These are phyloP conservation scores for Talaromyces piceae DNA, from an alignment of 2,329 filamentous ascomycete species.

Conservation along the genomic window DNA sequence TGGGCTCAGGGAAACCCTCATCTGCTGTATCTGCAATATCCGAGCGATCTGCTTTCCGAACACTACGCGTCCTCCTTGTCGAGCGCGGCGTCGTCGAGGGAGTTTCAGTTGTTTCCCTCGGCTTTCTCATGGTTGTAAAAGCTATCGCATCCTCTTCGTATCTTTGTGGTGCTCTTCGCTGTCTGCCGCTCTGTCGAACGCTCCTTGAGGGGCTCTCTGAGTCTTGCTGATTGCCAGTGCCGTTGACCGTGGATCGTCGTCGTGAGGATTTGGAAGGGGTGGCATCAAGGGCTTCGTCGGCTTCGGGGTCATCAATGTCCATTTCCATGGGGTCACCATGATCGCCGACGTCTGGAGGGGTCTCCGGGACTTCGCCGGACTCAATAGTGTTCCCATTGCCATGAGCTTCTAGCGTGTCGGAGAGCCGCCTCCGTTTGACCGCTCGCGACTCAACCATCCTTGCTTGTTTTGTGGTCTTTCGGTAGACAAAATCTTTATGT, in stretches of 20 bases:
- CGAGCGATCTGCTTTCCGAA: constrained; percentile 10
- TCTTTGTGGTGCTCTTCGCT: constrained; percentile 27
- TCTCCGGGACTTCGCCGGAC: constrained; percentile 13
- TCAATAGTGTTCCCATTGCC: constrained; percentile 11
- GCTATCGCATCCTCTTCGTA: constrained; percentile 20
- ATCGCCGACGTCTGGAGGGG: background rate
- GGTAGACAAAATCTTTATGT: background rate
- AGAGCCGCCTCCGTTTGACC: constrained; percentile 31
- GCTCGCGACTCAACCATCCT: constrained; percentile 28
- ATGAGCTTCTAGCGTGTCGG: constrained; percentile 16
- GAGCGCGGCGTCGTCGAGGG: constrained; percentile 16
- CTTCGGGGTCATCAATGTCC: constrained; percentile 10
- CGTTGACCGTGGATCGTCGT: constrained; percentile 17
- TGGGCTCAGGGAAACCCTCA: constrained; percentile 16
- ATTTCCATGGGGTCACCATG: constrained; percentile 9
- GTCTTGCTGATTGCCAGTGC: constrained; percentile 10
- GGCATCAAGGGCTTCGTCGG: constrained; percentile 12
- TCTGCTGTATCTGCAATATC: background rate
- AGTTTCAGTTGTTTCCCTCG: constrained; percentile 12
- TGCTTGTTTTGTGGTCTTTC: background rate
- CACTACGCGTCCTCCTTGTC: constrained; percentile 18
- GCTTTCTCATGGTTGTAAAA: constrained; percentile 14
- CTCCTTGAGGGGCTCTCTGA: constrained; percentile 17
- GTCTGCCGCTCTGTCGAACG: constrained; percentile 27
- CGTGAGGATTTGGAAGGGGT: constrained; percentile 17